Percentiles rank a stretch among this genome's conserved stretches.
phyloP scores from a whole-genome alignment of 2,329 filamentous ascomycete species.

The Dactylonectria estremocensis region DNA sequence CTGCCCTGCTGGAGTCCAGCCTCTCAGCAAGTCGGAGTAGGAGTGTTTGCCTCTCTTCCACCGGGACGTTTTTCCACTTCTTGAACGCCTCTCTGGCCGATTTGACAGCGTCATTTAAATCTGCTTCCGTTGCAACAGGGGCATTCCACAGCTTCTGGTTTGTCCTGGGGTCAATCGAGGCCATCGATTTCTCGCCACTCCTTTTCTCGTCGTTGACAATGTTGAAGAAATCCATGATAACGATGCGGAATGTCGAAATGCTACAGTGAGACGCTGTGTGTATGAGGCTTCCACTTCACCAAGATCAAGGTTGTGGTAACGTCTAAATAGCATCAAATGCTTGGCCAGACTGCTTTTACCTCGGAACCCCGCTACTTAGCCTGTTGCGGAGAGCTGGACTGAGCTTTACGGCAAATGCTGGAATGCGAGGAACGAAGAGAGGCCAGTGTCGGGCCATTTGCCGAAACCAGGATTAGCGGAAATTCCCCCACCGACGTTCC shows the following conservation, averaged over 20 bases:
- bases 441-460: not conserved
- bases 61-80: not conserved
- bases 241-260: not conserved
- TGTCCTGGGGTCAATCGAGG: not conserved
- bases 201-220: conserved; percentile 1
- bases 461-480: not conserved
- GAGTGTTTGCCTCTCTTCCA: not conserved
- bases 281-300: not conserved
- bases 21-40: not conserved
- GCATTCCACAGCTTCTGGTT: conserved; percentile 7
- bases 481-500: not conserved
- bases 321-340: not conserved
- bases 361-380: not conserved
- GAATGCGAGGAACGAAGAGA: not conserved
- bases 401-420: not conserved
- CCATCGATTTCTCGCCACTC: not conserved
- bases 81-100: conserved; percentile 5
- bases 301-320: not conserved
- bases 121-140: not conserved
- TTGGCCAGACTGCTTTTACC: not conserved
- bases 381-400: not conserved
- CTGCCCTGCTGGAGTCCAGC: not conserved
- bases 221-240: conserved; percentile 6
- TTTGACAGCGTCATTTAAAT: conserved; percentile 3
- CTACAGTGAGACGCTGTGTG: too few relatives aligned